Base-by-base conservation (phyloP, 208 protist genomes). In the Lotmaria passim region DNA sequence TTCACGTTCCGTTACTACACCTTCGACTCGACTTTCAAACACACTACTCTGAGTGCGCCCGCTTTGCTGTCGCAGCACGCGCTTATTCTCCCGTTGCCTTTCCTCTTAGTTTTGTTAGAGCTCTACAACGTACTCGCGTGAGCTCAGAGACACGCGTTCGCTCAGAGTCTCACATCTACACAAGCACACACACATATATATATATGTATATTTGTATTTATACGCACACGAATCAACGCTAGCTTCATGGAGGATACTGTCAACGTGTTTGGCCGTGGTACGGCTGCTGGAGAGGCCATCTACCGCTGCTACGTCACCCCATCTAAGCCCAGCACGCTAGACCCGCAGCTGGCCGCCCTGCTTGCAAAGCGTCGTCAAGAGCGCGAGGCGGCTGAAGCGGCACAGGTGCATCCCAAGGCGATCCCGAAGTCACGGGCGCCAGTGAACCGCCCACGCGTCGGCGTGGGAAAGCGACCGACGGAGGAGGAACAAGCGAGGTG, bases 281-380 rank as follows among this genome's bases (percentile, higher is more conserved):
- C 92, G 8, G 81, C 92, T 4, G 89, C 92, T 4, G 92, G 92
- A 0, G 86, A 92, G 36, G 92, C 92, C n/a, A 92, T 96, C 43
- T 94, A 92, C 75, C 81, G 81, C 60, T 94, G 87, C 73, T 96
- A 96, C 75, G 78, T 74, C 30, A 69, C 75, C 11, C 89, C 89
- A 0, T 75, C 60, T 2, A 96, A 94, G 69, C 78, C 83, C 39
- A 93, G 85, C 76, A 96, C 91, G 4, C 71, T 93, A 4, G 91
- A 96, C 44, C 89, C 87, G 2, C 73, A 91, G 60, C 83, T 96
- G 19, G 82, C 87, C 2, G 83, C 78, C 5, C 58, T 78, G 23
- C 68, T 94, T 26, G 78, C 85, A 19, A 80, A 79, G 55, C 67
- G 78, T 50, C 73, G 89, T 12, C 48, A 82, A 43, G 82, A 93